These are phyloP conservation scores for Xylaria nigripes DNA, from an alignment of 495 filamentous ascomycete species.

Conservation along the genomic window DNA sequence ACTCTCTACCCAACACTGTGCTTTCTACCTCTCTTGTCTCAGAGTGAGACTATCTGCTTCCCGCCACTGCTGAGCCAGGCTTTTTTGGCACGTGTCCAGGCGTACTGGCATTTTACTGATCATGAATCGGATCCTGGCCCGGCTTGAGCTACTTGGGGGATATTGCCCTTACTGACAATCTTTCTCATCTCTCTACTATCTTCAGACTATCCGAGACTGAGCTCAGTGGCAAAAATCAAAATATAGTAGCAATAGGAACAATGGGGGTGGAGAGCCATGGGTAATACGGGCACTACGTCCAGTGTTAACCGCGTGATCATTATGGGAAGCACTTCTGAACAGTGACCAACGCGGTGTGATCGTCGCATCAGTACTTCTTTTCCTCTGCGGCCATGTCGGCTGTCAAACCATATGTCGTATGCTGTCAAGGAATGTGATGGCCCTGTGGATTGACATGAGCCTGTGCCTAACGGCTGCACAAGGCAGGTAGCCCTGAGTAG, in stretches of 20 bases:
- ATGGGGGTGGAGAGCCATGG: not conserved
- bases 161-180: not conserved
- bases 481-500: not conserved
- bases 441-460: not conserved
- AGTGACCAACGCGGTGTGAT: slow-evolving; percentile 5
- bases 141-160: not conserved
- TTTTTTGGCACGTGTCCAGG: slow-evolving; percentile 9
- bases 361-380: slow-evolving; percentile 1
- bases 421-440: not conserved
- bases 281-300: slow-evolving; percentile 1
- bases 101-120: not conserved
- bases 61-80: not conserved
- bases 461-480: slow-evolving; percentile 9
- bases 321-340: slow-evolving; percentile 1
- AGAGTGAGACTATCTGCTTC: slow-evolving; percentile 1
- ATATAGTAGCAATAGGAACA: not conserved
- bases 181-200: not conserved
- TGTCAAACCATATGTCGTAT: slow-evolving; percentile 5
- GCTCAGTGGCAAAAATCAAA: not conserved
- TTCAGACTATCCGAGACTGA: not conserved
- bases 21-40: not conserved
- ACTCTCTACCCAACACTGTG: slow-evolving; percentile 1
- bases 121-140: not conserved
- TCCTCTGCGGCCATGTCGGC: not conserved
- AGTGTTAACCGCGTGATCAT: slow-evolving; percentile 5